A percentile compares a stretch with the other conserved stretches of the same genome.
Conservation (phyloP, 2,329 filamentous ascomycete genomes). For the Pezicula neosporulosa region DNA sequence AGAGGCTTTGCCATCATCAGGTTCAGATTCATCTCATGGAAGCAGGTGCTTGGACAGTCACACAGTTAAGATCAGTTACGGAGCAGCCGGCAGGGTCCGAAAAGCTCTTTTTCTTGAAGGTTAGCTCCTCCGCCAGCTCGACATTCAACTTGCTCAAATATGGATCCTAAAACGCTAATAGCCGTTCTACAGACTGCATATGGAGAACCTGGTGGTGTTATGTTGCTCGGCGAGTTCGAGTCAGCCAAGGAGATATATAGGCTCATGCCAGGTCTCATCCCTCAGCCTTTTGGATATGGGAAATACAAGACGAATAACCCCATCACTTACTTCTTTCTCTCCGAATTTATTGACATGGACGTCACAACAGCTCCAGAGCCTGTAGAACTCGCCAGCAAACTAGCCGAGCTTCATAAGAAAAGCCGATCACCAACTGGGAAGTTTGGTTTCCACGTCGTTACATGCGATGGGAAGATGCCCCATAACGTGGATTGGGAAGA, state of each 20-base stretch:
- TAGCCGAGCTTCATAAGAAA: conserved; percentile 20
- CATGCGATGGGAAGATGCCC: conserved; percentile 16
- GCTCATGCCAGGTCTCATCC: background rate
- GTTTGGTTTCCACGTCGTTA: conserved; percentile 25
- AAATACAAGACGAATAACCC: background rate
- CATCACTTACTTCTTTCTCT: conserved; percentile 17
- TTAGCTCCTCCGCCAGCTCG: too few relatives aligned
- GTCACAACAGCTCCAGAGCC: conserved; percentile 15
- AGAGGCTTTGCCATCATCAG: too few relatives aligned
- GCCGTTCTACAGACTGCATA: too few relatives aligned
- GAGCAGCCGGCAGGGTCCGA: too few relatives aligned
- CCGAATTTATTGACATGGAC: conserved; percentile 20
- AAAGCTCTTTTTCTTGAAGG: too few relatives aligned
- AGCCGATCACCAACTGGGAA: conserved; percentile 21
- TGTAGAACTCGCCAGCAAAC: conserved; percentile 7
- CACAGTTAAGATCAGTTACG: too few relatives aligned
- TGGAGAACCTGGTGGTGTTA: too few relatives aligned
- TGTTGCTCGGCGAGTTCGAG: conserved; percentile 4
- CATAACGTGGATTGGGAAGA: conserved; percentile 20
- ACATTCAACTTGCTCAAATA: too few relatives aligned
- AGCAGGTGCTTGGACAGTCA: too few relatives aligned
- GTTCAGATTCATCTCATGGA: too few relatives aligned
- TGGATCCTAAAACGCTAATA: too few relatives aligned
- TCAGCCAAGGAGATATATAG: conserved; percentile 1
- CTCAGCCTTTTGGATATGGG: conserved; percentile 3